These are phyloP conservation scores for Gnomoniopsis smithogilvyi DNA, from an alignment of 2,329 filamentous ascomycete genomes.

Conservation along the genomic window DNA sequence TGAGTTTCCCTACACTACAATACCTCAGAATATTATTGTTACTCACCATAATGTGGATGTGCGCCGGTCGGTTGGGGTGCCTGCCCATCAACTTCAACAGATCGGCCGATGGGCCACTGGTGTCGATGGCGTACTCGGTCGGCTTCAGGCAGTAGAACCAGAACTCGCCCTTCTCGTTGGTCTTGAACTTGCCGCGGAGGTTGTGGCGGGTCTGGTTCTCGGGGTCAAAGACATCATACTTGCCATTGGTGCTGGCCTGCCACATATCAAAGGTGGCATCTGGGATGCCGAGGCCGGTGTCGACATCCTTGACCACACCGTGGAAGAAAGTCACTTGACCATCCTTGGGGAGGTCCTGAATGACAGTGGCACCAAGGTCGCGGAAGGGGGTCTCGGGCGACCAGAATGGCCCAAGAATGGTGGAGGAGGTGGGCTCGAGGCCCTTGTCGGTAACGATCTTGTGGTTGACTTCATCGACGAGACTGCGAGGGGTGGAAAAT, in stretches of 20 bases:
- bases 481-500: constrained; percentile 16
- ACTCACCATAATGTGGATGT: constrained; percentile 25
- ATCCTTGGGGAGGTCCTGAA: constrained; percentile 39
- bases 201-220: constrained; percentile 59
- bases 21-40: neutral
- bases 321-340: constrained; percentile 52
- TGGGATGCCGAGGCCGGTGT: constrained; percentile 22
- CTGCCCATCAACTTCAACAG: constrained; percentile 23
- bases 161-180: constrained; percentile 59
- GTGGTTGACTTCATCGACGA: constrained; percentile 64
- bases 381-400: constrained; percentile 56
- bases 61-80: constrained; percentile 23
- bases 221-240: constrained; percentile 62
- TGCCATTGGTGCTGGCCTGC: constrained; percentile 57
- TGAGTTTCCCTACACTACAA: neutral
- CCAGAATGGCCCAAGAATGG: constrained; percentile 68
- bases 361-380: constrained; percentile 50
- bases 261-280: constrained; percentile 57
- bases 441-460: constrained; percentile 39
- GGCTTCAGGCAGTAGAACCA: constrained; percentile 62
- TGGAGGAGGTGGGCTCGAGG: constrained; percentile 53
- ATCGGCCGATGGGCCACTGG: constrained; percentile 38
- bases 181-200: constrained; percentile 61
- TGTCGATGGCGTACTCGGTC: constrained; percentile 60
- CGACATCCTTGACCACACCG: constrained; percentile 32